phyloP scores from a whole-genome alignment of 768 basidiomycete species.

The Lactifluus piperatus region DNA sequence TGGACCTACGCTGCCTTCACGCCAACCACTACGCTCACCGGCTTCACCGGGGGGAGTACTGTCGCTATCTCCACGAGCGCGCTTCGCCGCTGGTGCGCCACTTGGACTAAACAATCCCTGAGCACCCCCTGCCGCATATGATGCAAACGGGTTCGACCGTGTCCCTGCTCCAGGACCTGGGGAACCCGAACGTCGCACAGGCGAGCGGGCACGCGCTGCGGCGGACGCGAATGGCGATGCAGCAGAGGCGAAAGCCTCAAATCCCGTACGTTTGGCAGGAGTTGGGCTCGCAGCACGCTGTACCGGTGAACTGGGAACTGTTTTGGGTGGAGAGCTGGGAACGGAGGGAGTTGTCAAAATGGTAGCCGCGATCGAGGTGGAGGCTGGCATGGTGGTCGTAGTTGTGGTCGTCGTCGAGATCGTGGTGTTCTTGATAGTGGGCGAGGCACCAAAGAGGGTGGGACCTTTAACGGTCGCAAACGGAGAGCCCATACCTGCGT shows the following conservation, averaged over 20 bases:
- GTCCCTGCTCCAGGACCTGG: slow-evolving; percentile 47
- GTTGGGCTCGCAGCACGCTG: slow-evolving; percentile 24
- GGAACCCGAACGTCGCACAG: slow-evolving; percentile 27
- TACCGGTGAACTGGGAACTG: slow-evolving; percentile 10
- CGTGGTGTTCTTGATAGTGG: slow-evolving; percentile 26
- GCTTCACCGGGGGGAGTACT: slow-evolving; percentile 13
- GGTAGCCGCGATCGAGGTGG: not conserved
- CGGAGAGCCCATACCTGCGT: slow-evolving; percentile 64
- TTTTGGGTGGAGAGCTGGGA: slow-evolving; percentile 14
- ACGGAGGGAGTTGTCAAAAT: slow-evolving; percentile 1
- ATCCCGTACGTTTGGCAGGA: slow-evolving; percentile 43
- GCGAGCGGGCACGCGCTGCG: slow-evolving; percentile 47
- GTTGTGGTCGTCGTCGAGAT: slow-evolving; percentile 21
- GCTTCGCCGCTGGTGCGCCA: slow-evolving; percentile 43
- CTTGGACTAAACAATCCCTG: slow-evolving; percentile 35
- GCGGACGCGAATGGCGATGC: slow-evolving; percentile 49
- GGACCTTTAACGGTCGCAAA: slow-evolving; percentile 68
- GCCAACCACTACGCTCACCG: slow-evolving; percentile 20
- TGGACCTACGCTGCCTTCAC: not conserved
- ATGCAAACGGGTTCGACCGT: slow-evolving; percentile 26
- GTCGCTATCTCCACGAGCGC: slow-evolving; percentile 33
- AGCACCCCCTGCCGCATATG: slow-evolving; percentile 43
- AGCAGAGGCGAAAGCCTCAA: slow-evolving; percentile 46
- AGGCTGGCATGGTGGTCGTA: slow-evolving; percentile 13
- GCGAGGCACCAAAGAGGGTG: slow-evolving; percentile 36